Base-by-base conservation (phyloP, 768 basidiomycete species). In the Boletus speciosus region DNA sequence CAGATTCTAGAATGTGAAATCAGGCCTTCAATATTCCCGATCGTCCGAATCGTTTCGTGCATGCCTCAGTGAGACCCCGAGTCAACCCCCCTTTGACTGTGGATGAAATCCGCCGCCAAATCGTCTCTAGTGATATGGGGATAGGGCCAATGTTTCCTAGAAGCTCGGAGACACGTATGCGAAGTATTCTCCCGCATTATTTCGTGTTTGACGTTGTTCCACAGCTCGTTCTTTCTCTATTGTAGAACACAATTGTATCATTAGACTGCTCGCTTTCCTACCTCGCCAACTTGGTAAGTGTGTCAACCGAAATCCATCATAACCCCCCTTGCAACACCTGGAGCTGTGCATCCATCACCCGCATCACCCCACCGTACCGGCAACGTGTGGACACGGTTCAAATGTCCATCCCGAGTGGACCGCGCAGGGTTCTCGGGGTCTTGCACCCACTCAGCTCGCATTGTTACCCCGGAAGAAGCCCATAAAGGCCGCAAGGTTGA, bases 391-490 rank as follows among this genome's bases (percentile, higher is more conserved):
- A 53, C 56, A 44, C 25, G 16, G 40, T 32, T 57, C 31, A 35
- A 25, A 41, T 41, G 34, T 47, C 42, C 46, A 41, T 39, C 50
- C 43, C 34, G 31, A 52, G 37, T 51, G 53, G 46, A 43, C 48
- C 49, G 47, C 44, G 46, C 55, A 55, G 48, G 56, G 62, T 52
- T 46, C 25, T 36, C 62, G 64, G 63, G 64, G 64, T 31, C 65
- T 38, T 34, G 12, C 29, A 19, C 15, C 46, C 41, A 56, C 48
- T 51, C 50, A 56, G 54, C 49, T 57, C 47, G 49, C 49, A 57
- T 60, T 64, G 49, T 57, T 67, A 64, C 59, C 65, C 66, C 65
- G 59, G 62, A 64, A 59, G 57, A 60, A 60, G 49, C 11, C 14
- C 42, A 38, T 15, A 40, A 46, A 47, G 51, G 10, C 67, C 65